Evolutionary conservation across 768 basidiomycete species (phyloP), one percentile per base, ranked within the genome.

Genomic region (Tylopilus vinaceipallidus): DNA sequence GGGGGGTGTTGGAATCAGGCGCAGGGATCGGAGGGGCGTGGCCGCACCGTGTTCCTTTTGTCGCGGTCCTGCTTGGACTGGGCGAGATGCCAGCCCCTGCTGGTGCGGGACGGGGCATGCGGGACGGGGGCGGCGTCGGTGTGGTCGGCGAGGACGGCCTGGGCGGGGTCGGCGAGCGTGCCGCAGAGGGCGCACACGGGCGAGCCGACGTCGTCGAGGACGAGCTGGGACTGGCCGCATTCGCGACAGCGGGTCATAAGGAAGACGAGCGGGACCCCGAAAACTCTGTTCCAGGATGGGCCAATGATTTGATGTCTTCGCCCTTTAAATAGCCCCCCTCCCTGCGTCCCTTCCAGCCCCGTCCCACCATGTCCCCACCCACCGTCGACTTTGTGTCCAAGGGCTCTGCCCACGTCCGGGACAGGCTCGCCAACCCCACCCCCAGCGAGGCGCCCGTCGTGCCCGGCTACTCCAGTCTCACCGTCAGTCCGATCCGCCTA

Each of bases 171-270:
- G 10, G 69, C 72, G 17, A 91, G 78, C n/a, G 82, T 82, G 14
- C 84, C 89, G 57, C 89, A 91, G n/a, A 53, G 44, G 12, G 79
- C 79, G 67, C 89, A 91, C 51, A 90, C 80, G 39, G 74, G 67
- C 3, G 84, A 83, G 48, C 75, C 77, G 23, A 77, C 75, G 27
- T 76, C 74, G 56, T 82, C 80, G 66, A 83, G 76, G 75, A 77
- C 81, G 53, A 74, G 66, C 16, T 78, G 79, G 47, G 58, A 16
- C 12, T 70, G 77, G 37, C 74, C 77, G 64, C 88, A 89, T 38
- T 78, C 78, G 24, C 47, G 67, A 70, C 86, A 88, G 26, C n/a
- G n/a, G n/a, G n/a, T n/a, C n/a, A n/a, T n/a, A n/a, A n/a, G n/a
- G n/a, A n/a, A n/a, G 47, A 39, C 55, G 66, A 62, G 39, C 17